phyloP scores from a whole-genome alignment of 1,284 basidiomycete genomes.

The Grifola frondosa region DNA sequence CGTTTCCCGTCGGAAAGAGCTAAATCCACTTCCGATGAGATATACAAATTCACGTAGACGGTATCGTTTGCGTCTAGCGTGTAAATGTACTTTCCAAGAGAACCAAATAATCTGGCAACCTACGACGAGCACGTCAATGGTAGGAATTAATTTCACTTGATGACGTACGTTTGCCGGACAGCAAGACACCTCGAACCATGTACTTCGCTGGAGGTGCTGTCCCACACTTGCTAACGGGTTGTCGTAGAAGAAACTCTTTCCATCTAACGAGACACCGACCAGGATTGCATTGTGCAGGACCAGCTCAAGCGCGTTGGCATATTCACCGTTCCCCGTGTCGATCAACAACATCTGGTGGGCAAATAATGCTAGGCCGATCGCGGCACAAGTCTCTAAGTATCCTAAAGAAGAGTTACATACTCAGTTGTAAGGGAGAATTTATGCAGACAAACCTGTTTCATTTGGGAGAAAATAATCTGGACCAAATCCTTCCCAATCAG shows the following conservation, averaged over 20 bases:
- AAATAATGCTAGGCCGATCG: slow-evolving; percentile 22
- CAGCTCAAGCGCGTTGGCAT: slow-evolving; percentile 19
- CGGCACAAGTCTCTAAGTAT: slow-evolving; percentile 24
- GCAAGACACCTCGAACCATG: slow-evolving; percentile 23
- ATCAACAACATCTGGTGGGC: slow-evolving; percentile 24
- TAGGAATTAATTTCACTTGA: too few species aligned
- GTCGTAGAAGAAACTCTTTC: slow-evolving; percentile 25
- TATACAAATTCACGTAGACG: slow-evolving; percentile 19
- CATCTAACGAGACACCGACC: slow-evolving; percentile 22
- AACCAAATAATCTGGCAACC: slow-evolving; percentile 16
- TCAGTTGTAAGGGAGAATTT: not conserved
- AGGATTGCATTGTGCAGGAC: slow-evolving; percentile 23
- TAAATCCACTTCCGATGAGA: slow-evolving; percentile 13
- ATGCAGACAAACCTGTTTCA: slow-evolving; percentile 15
- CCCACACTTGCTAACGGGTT: slow-evolving; percentile 25
- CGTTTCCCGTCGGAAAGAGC: slow-evolving; percentile 5
- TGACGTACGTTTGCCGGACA: slow-evolving; percentile 22
- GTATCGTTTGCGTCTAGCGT: slow-evolving; percentile 12
- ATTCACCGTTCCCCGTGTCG: slow-evolving; percentile 11
- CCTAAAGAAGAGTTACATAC: slow-evolving; percentile 7
- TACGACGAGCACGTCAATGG: too few species aligned
- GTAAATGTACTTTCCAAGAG: slow-evolving; percentile 22
- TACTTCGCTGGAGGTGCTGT: slow-evolving; percentile 11
- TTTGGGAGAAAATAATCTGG: slow-evolving; percentile 24
- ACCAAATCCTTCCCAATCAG: slow-evolving; percentile 25